Evolutionary conservation across 352 stramenopile species (phyloP), one percentile per base, ranked within the genome.

Genomic region (Globisporangium okanoganense): DNA sequence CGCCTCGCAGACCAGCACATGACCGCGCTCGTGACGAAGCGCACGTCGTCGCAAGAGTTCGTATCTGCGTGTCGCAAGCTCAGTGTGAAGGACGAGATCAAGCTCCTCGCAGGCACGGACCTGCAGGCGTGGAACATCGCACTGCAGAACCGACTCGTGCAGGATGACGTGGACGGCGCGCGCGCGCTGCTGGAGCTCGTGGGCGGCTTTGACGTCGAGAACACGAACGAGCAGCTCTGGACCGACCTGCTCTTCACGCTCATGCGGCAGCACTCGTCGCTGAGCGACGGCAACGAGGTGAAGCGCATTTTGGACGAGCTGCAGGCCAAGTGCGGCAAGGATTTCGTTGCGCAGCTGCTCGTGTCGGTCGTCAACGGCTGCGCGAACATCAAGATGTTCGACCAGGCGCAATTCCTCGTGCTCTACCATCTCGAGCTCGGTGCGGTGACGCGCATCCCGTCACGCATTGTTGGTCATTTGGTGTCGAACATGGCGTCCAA

Each of bases 241-340:
- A 83, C 62, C 6, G 82, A 92, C 58, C 35, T 92, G 64, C 68
- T 92, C 18, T 92, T 90, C 75, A 82, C 82, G 66, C 56, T 89
- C 31, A 52, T 92, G 70, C 78, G 80, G 0, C 73, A 82, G 60
- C 71, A 68, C 8, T 70, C 73, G 27, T 58, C 63, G 3, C 58
- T 70, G 16, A 72, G 71, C 25, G 61, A 60, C 27, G 57, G 67
- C 47, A 56, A 64, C 35, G 78, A 85, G 27, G 62, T 71, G 5
- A 52, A 64, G 53, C 51, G 31, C 40, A 49, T 90, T 18, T 52
- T 92, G 36, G 54, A 62, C 16, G 51, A 63, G 3, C 65, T 92
- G 36, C 54, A 62, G 7, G 60, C 40, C 8, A 60, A 61, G 45
- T 85, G 71, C 67, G 76, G 75, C 52, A 35, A 67, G 6, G 62